These are phyloP conservation scores for Hysterium pulicare DNA, from an alignment of 2,329 filamentous ascomycete species.

Conservation along the genomic window DNA sequence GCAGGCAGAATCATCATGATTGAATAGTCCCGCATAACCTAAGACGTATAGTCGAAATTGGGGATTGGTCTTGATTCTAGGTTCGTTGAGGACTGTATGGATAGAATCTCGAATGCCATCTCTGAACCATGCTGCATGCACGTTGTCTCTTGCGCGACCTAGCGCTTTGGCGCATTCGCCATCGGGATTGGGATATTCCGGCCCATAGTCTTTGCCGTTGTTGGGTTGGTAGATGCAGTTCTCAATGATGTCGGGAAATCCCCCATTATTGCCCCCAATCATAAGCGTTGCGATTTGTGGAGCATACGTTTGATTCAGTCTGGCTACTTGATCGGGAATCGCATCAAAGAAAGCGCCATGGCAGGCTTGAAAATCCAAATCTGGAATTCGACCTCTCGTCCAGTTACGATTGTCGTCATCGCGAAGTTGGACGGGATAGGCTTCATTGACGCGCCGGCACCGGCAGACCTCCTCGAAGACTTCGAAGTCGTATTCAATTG, in stretches of 20 bases:
- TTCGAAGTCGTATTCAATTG: constrained; percentile 4
- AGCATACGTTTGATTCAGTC: constrained; percentile 1
- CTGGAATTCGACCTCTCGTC: neutral
- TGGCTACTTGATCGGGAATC: constrained; percentile 5
- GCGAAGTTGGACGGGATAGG: constrained; percentile 4
- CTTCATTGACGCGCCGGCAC: constrained; percentile 6
- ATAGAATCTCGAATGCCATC: constrained; percentile 1
- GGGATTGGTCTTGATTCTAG: neutral
- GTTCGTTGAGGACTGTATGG: neutral
- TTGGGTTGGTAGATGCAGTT: constrained; percentile 7
- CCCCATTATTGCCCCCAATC: constrained; percentile 8
- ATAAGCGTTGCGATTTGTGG: constrained; percentile 6
- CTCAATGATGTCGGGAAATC: constrained; percentile 6
- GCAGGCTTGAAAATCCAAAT: constrained; percentile 8
- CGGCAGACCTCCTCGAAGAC: constrained; percentile 4
- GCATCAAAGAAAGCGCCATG: constrained; percentile 8
- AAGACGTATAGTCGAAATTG: neutral
- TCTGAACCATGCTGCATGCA: constrained; percentile 4
- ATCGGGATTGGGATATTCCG: constrained; percentile 8
- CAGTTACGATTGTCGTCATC: constrained; percentile 2
- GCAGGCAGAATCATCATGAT: constrained; percentile 6
- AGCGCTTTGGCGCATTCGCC: constrained; percentile 6
- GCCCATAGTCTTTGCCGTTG: constrained; percentile 3
- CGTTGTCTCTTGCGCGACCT: neutral
- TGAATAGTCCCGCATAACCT: constrained; percentile 8